Base-by-base conservation (phyloP, 441 rosid genomes). In the Adansonia madagascariensis region DNA sequence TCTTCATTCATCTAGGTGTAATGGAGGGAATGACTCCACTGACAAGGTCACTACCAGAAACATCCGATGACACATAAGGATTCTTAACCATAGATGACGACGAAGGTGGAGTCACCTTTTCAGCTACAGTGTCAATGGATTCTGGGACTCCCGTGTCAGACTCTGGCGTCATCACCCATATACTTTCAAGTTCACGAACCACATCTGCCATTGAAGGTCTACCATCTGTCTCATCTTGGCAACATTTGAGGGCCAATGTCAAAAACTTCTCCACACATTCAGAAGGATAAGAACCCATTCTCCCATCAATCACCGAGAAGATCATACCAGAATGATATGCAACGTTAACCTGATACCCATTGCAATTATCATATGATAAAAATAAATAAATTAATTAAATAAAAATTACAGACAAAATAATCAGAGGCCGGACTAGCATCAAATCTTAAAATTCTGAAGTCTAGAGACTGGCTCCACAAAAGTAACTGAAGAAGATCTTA, bases 161-260 rank as follows among this genome's bases (percentile, higher is more conserved):
- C 75, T 86, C 91, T 1, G 98, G 97, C 84, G 84, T 83, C 87
- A 88, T 77, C 39, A 49, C 78, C 94, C 94, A 85, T 77, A 96
- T 91, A 18, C 59, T 84, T 69, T 94, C 99, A 0, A 96, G 91
- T 82, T 94, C 97, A 55, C 98, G 87, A 18, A 88, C 94, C 67
- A 96, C 97, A 35, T 96, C 97, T 1, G 86, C 89, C 98, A 94
- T 94, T 24, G 99, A 90, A 76, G 99, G 99, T 76, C 99, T 89
- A 27, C 78, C 74, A 67, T 94, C 68, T 63, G 68, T 63, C 68
- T 63, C 68, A 14, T 63, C 97, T 76, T 85, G 81, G 86, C 97
- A 89, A 76, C 98, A 91, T 75, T 86, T 88, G 69, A 96, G 72
- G 12, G 97, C 99, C 81, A 96, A 82, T 15, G 70, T 89, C 79